Evolutionary conservation across 768 basidiomycete genomes (phyloP).

Genomic region (Clitopilus passeckerianus): DNA sequence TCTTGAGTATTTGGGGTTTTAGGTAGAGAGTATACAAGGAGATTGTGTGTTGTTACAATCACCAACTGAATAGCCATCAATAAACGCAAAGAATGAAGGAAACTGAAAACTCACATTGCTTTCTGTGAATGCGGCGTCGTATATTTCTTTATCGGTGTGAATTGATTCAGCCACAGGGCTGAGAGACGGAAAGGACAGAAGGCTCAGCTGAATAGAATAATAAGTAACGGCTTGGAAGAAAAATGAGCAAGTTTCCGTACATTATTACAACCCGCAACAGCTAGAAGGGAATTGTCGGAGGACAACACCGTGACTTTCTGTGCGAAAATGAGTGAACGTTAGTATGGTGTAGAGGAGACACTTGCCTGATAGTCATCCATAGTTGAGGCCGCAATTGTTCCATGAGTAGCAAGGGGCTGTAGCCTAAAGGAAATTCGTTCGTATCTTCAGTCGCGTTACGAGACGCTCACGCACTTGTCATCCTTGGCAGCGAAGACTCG

Average conservation of each 20-base stretch:
- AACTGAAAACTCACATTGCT: conserved; percentile 39
- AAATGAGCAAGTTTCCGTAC: conserved; percentile 34
- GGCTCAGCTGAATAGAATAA: conserved; percentile 39
- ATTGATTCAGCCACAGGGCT: conserved; percentile 42
- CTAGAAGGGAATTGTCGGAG: conserved; percentile 57
- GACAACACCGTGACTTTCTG: conserved; percentile 90
- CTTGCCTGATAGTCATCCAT: conserved; percentile 85
- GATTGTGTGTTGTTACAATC: conserved; percentile 57
- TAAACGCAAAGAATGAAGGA: not conserved
- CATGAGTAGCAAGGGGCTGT: conserved; percentile 38
- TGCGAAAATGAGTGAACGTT: conserved; percentile 8
- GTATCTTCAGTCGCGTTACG: not conserved
- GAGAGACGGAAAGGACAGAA: conserved; percentile 65
- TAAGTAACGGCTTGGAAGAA: not conserved
- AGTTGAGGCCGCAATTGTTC: conserved; percentile 59
- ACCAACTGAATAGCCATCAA: conserved; percentile 43
- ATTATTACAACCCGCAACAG: conserved; percentile 68
- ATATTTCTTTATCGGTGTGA: conserved; percentile 73
- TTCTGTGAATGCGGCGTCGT: conserved; percentile 76
- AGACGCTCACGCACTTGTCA: conserved; percentile 43
- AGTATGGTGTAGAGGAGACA: not conserved
- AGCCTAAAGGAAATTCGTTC: conserved; percentile 38
- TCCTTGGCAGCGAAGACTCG: conserved; percentile 60
- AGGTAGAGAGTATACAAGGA: conserved; percentile 61
- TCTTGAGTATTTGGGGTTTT: conserved; percentile 18